Evolutionary conservation across 2,329 filamentous ascomycete species (phyloP), one percentile per base, ranked within the genome.

Genomic region (Fusarium praegraminearum): DNA sequence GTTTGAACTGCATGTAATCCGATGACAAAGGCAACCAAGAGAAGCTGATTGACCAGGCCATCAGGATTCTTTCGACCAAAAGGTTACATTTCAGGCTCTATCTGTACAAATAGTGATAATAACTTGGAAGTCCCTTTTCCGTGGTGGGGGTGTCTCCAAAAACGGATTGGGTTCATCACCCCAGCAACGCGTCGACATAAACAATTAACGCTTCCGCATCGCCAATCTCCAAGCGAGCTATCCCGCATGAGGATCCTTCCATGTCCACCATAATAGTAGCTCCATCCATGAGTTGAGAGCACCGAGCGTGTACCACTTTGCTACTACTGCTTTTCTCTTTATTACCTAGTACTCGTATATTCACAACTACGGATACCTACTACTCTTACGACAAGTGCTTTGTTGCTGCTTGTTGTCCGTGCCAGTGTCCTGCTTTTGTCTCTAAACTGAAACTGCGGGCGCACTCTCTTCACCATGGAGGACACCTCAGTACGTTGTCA

Each of bases 401-500:
- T 63, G 51, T 69, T 80, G 77, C 79, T 81, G 73, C 77, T 81
- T 70, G 75, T 78, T 67, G 77, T 77, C 57, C 75, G 70, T 58
- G 75, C 67, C 20, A 61, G 70, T 76, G 32, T 59, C 73, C 64
- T 40, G 9, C 41, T 18, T 44, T 60, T 72, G 24, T 57, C 62
- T 62, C 54, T 71, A 49, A 67, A 71, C n/a, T 74, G 65, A 50
- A 67, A 71, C n/a, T 74, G 65, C 62, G 62, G 65, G 68, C 67
- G 69, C 57, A 65, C 55, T 65, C 46, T 62, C 56, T 50, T 70
- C 64, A 77, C 61, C 62, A 80, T 80, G 78, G 77, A 79, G 20
- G 78, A 80, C 58, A 76, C 74, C 47, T 71, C 76, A 57, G 78
- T 80, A 66, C 18, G 69, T 65, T 66, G 44, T 45, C 55, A 33